Evolutionary conservation across 1,284 basidiomycete genomes (phyloP).

Genomic region (Phaffia rhodozyma): DNA sequence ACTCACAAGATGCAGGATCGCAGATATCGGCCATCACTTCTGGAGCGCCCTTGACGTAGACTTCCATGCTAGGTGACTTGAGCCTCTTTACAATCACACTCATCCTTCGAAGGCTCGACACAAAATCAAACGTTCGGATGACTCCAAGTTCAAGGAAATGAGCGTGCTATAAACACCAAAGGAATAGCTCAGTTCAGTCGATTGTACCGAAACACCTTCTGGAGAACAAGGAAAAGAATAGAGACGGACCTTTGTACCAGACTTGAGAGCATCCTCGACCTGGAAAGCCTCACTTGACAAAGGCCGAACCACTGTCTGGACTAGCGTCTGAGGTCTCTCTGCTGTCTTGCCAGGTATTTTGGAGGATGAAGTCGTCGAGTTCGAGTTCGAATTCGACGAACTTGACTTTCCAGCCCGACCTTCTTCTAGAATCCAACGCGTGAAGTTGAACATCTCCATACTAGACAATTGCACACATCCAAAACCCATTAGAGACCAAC

Average conservation of each 20-base stretch:
- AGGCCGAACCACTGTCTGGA: conserved; percentile 92
- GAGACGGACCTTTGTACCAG: conserved; percentile 50
- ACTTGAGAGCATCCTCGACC: conserved; percentile 82
- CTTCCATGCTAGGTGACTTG: conserved; percentile 88
- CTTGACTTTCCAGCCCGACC: conserved; percentile 44
- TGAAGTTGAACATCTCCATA: conserved; percentile 83
- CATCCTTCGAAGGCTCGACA: conserved; percentile 86
- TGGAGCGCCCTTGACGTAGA: conserved; percentile 97
- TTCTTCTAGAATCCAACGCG: conserved; percentile 91
- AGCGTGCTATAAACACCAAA: conserved; percentile 51
- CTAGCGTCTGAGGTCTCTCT: conserved; percentile 72
- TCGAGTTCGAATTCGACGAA: conserved; percentile 34
- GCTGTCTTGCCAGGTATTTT: conserved; percentile 37
- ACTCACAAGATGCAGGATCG: conserved; percentile 70
- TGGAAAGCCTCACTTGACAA: conserved; percentile 80
- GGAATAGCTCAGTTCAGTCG: neutral
- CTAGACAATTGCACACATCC: neutral
- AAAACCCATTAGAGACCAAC: neutral
- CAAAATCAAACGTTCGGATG: conserved; percentile 93
- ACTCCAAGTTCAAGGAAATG: conserved; percentile 95
- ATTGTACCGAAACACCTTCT: neutral
- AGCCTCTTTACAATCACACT: conserved; percentile 94
- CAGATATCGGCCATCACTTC: conserved; percentile 97
- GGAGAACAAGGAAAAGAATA: neutral
- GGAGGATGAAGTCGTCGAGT: neutral